Evolutionary conservation across 169 alveolate genomes (phyloP).

Genomic region (Toxoplasma gondii): DNA sequence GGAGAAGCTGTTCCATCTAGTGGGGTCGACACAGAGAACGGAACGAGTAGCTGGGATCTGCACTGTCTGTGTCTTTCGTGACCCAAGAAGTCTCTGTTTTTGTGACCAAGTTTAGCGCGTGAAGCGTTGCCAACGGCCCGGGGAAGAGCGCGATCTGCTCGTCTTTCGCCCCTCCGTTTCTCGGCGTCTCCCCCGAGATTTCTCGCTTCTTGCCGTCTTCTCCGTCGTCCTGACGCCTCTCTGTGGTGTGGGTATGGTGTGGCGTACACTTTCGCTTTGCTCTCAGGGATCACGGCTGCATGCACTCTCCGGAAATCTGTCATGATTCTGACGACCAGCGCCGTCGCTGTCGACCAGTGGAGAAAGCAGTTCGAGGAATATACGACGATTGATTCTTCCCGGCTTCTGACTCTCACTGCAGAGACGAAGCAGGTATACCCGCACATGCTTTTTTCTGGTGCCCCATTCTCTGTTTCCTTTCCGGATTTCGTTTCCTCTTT

Average conservation of each 20-base stretch:
- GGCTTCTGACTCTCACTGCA: constrained; percentile 95
- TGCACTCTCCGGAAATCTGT: constrained; percentile 95
- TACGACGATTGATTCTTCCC: constrained; percentile 89
- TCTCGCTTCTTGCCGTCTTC: not conserved
- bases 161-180: no score
- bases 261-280: not conserved
- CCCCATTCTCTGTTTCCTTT: not conserved
- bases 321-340: constrained; percentile 85
- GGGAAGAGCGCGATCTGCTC: no score
- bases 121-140: no score
- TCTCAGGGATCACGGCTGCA: constrained; percentile 95
- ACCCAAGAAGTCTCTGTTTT: no score
- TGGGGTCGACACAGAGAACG: not conserved
- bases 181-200: not conserved
- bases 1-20: not conserved
- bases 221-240: not conserved
- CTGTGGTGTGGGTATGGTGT: no score
- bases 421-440: constrained; percentile 85
- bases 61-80: no score
- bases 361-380: constrained; percentile 87
- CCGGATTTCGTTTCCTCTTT: not conserved
- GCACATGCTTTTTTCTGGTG: not conserved
- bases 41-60: not conserved
- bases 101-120: no score
- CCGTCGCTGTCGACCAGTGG: constrained; percentile 93